Evolutionary conservation across 2,329 filamentous ascomycete genomes (phyloP).

Genomic region (Cercospora sesami): DNA sequence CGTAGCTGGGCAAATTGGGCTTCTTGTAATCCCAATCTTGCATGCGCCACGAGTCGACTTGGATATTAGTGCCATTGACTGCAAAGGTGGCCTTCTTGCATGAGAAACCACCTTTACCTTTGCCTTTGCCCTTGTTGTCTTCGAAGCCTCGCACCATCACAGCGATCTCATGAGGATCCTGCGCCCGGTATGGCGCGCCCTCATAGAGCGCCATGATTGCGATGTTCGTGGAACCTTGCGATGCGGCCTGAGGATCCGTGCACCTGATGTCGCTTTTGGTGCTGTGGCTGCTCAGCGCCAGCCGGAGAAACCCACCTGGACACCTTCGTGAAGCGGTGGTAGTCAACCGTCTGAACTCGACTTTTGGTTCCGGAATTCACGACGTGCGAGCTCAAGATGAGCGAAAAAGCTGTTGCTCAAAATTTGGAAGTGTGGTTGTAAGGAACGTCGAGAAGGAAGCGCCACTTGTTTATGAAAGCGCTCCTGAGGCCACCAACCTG

Average conservation of each 20-base stretch:
- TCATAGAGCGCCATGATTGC: slow-evolving; percentile 51
- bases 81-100: slow-evolving; percentile 79
- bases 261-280: background rate
- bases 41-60: slow-evolving; percentile 88
- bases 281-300: background rate
- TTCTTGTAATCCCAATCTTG: slow-evolving; percentile 97
- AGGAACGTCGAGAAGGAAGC: slow-evolving; percentile 8
- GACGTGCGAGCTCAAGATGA: background rate
- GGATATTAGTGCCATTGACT: slow-evolving; percentile 65
- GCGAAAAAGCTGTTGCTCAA: background rate
- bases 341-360: background rate
- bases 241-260: background rate
- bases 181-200: slow-evolving; percentile 62
- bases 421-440: slow-evolving; percentile 6
- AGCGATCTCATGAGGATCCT: slow-evolving; percentile 68
- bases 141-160: slow-evolving; percentile 67
- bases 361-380: background rate
- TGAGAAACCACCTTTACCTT: slow-evolving; percentile 59
- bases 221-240: background rate
- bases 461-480: background rate
- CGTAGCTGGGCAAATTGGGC: slow-evolving; percentile 80
- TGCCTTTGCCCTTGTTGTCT: slow-evolving; percentile 54
- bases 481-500: background rate
- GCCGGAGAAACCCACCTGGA: background rate
- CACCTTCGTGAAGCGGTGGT: background rate